Evolutionary conservation across 164 flowering plant species (phyloP).

Genomic region (Nelumbo lutea): DNA sequence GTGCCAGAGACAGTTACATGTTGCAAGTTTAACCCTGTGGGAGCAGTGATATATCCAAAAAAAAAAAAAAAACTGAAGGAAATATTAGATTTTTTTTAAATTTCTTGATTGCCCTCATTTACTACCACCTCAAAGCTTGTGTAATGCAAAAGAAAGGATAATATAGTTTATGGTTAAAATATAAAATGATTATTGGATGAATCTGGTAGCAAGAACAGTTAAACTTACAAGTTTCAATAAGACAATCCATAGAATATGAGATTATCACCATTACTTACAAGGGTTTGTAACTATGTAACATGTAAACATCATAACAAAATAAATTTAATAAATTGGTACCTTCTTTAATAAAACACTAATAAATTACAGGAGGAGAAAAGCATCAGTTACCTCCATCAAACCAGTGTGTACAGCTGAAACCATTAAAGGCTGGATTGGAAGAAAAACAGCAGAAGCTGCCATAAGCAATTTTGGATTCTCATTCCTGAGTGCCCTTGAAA

Average conservation of each 20-base stretch:
- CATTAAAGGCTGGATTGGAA: conserved; percentile 89
- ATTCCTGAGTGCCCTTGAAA: conserved; percentile 73
- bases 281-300: background rate
- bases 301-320: background rate
- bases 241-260: background rate
- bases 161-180: background rate
- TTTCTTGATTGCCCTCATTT: no score
- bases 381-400: conserved; percentile 81
- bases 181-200: background rate
- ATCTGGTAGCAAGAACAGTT: background rate
- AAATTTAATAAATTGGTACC: background rate
- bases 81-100: no score
- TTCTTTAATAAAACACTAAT: background rate
- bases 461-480: conserved; percentile 81
- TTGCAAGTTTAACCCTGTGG: no score
- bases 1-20: background rate
- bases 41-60: background rate
- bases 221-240: background rate
- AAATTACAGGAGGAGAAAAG: background rate
- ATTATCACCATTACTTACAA: background rate
- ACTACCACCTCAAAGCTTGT: no score
- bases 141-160: background rate
- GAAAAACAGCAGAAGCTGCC: conserved; percentile 76
- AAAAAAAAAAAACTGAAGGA: background rate
- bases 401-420: conserved; percentile 96